A percentile compares a stretch with the other conserved stretches of the same genome.
These are phyloP conservation scores for Amesomyces nigricolor DNA, from an alignment of 2,329 filamentous ascomycete genomes.

Conservation along the genomic window DNA sequence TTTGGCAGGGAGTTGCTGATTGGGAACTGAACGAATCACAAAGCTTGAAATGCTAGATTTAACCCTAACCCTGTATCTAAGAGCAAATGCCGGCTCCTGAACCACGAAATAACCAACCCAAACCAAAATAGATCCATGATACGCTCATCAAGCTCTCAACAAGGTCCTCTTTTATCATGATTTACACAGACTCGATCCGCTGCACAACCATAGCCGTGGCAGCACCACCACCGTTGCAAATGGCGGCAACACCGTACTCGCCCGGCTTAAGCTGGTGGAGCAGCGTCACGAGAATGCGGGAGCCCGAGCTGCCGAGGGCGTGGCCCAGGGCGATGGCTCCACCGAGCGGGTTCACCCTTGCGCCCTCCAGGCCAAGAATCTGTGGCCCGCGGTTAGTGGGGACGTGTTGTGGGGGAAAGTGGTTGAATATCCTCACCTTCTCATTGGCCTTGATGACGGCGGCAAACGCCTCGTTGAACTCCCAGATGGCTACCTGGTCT, in stretches of 20 bases:
- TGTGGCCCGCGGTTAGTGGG: conserved; percentile 30
- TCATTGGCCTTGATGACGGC: conserved; percentile 92
- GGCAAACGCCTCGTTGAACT: conserved; percentile 98
- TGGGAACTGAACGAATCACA: no score
- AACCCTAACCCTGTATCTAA: conserved; percentile 7
- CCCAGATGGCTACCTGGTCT: conserved; percentile 90
- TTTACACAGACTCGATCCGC: conserved; percentile 57
- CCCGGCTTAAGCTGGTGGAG: conserved; percentile 87
- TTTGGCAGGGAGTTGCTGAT: no score
- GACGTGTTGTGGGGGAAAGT: neutral
- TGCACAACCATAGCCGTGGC: conserved; percentile 90
- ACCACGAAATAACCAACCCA: neutral
- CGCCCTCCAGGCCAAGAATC: conserved; percentile 74
- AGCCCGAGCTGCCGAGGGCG: conserved; percentile 87
- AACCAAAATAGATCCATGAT: no score
- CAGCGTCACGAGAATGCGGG: conserved; percentile 81
- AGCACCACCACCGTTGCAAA: conserved; percentile 94
- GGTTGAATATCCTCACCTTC: conserved; percentile 50
- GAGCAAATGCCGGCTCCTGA: neutral
- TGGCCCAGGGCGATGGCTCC: conserved; percentile 91
- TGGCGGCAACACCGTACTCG: conserved; percentile 91
- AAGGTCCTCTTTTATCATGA: neutral
- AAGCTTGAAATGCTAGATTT: no score
- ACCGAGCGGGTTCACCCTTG: conserved; percentile 79
- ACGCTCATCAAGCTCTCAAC: neutral